Evolutionary conservation across 352 stramenopile species (phyloP).

Genomic region (Globisporangium paddicum): DNA sequence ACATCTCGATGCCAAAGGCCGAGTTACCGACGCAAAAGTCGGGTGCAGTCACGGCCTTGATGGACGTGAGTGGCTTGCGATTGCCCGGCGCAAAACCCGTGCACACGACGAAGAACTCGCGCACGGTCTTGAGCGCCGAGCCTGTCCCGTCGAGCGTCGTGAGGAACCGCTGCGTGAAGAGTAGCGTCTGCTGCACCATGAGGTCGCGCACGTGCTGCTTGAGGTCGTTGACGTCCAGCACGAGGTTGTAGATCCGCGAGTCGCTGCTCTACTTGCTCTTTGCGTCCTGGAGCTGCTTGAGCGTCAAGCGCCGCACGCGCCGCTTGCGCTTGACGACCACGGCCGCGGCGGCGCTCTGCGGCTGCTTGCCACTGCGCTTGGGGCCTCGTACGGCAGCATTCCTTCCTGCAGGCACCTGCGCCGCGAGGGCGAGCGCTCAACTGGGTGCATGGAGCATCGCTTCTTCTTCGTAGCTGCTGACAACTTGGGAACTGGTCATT

Average conservation of each 20-base stretch:
- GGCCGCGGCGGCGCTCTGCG: neutral
- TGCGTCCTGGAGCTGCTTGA: neutral
- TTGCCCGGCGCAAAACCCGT: neutral
- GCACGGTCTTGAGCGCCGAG: conserved; percentile 8
- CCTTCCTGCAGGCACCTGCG: neutral
- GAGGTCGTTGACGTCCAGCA: conserved; percentile 30
- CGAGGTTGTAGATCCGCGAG: conserved; percentile 16
- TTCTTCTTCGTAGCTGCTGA: neutral
- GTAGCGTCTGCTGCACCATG: neutral
- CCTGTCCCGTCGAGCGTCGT: neutral
- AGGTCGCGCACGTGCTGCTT: conserved; percentile 11
- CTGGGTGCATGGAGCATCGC: neutral
- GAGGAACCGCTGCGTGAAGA: neutral
- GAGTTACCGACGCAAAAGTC: conserved; percentile 7
- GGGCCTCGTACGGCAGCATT: neutral
- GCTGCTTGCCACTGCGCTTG: neutral
- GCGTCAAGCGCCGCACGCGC: neutral
- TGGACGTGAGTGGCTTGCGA: neutral
- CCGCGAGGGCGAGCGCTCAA: neutral
- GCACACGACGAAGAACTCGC: conserved; percentile 15
- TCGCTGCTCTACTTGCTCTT: neutral
- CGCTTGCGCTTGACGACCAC: neutral
- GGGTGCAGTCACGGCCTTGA: neutral
- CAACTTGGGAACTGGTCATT: neutral
- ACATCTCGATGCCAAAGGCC: conserved; percentile 13